Base-by-base conservation (phyloP, 768 basidiomycete genomes). In the Lentinula aciculospora region DNA sequence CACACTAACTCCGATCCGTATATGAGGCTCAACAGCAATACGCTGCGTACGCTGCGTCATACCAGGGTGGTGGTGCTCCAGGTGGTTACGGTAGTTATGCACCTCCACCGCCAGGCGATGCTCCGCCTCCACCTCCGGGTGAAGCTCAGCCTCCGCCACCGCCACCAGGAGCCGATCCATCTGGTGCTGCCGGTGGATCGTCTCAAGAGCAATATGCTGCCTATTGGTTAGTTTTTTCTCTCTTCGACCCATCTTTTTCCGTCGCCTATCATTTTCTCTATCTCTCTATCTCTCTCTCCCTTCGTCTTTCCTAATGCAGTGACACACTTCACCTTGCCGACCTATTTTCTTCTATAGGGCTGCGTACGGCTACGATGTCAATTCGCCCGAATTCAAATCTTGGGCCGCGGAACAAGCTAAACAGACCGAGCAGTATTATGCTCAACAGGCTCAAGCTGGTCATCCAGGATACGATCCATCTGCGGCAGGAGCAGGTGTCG, bases 341-440 rank as follows among this genome's bases (percentile, higher is more conserved):
- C 37, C 58, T 55, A 37, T 58, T 54, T 34, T 17, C 19, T 17
- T 25, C 3, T 53, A 50, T 61, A 91, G 90, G 90, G 86, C 90
- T 60, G 85, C 86, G 4, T 91, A 89, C 65, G 90, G 90, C 10
- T 92, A 92, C 69, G 91, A 93, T 63, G 86, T 92, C 59, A 92
- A 92, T 66, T 88, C 91, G 3, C 65, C 79, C 1, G 81, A 91
- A 64, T 92, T 92, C 69, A 91, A 89, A 68, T 82, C 88, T 64
- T 92, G 90, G 90, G 82, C 82, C 37, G 83, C 86, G 9, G 82
- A 82, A 61, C 86, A 89, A 62, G 84, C 88, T 64, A 78, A 82
- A 60, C 85, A 86, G 64, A 90, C 92, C 63, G 78, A 77, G 31
- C 78, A 82, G 53, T 82, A 78, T 1, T 82, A 86, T 17, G 37